These are phyloP conservation scores for Fraxinus velutina DNA, from an alignment of 305 asterid genomes.

Conservation along the genomic window DNA sequence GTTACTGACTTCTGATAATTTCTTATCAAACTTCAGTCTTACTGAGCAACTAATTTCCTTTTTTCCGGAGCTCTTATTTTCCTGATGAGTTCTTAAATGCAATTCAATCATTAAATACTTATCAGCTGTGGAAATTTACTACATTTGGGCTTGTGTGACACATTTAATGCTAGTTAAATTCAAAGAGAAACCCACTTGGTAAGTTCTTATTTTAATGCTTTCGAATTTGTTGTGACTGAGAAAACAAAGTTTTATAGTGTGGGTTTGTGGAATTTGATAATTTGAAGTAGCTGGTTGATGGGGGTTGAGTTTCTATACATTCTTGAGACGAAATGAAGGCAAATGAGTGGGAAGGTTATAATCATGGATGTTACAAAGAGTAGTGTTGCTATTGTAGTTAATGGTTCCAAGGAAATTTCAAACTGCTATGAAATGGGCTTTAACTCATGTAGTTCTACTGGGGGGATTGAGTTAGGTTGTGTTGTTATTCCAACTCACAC, in stretches of 20 bases:
- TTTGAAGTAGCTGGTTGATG: constrained; percentile 9
- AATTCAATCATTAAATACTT: constrained; percentile 25
- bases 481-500: constrained; percentile 43
- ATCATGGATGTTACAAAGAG: constrained; percentile 28
- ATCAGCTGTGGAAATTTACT: neutral
- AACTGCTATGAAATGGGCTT: constrained; percentile 57
- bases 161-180: neutral
- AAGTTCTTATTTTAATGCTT: constrained; percentile 13
- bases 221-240: constrained; percentile 1
- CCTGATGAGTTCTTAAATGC: constrained; percentile 1
- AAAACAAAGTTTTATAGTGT: constrained; percentile 17
- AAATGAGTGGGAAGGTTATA: constrained; percentile 26
- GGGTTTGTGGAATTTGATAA: constrained; percentile 18
- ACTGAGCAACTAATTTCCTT: neutral
- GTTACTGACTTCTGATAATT: constrained; percentile 35
- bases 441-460: constrained; percentile 51
- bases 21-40: constrained; percentile 7
- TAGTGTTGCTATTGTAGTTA: constrained; percentile 45
- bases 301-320: neutral
- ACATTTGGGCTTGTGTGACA: neutral
- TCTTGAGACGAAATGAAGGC: constrained; percentile 36
- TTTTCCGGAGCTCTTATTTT: constrained; percentile 16
- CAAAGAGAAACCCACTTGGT: constrained; percentile 9
- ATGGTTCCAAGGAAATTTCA: constrained; percentile 49
- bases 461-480: constrained; percentile 50